Base-by-base conservation (phyloP, 2,329 filamentous ascomycete species). In the Pezicula carpinea region DNA sequence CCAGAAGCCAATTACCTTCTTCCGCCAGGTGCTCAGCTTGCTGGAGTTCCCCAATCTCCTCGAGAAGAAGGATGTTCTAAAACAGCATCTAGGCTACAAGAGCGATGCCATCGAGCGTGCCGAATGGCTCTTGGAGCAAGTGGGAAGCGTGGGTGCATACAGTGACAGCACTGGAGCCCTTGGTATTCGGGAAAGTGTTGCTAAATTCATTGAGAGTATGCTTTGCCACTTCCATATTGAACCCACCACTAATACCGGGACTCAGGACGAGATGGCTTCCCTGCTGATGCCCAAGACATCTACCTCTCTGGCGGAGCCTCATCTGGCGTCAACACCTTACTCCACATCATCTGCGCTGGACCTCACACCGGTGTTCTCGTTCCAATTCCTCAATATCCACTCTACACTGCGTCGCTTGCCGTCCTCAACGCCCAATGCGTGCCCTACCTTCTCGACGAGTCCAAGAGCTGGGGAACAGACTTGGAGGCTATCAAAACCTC, bases 1-100 rank as follows among this genome's bases (percentile, higher is more conserved):
- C 72, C 93, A 99, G 78, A 95, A 97, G 77, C 93, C 93, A 62
- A 92, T 99, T 62, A 99, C 93, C 58, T 99, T 96, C 77, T 96
- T 99, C 82, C 85, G 93, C 59, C 92, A 99, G 73, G 93, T 99
- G 22, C 79, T 93, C 62, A 95, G 89, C 70, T 69, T 99, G 53
- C 71, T 97, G 49, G 93, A 99, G 76, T 91, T 97, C 74, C 93
- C 93, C 1, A 67, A 75, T 48, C 75, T 99, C 29, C 76, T 99
- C 50, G 79, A 96, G 63, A 84, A 95, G 59, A 82, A 89, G 66
- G 80, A 92, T 55, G 83, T 86, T n/a, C 73, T 97, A 53, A 71
- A 83, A 63, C 79, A 83, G 47, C 68, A 75, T 38, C 78, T 97
- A 56, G 90, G 86, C 55, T 99, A 97, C 75, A 86, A 96, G 75